These are phyloP conservation scores for Hippophae gyantsensis DNA, from an alignment of 306 rosid species.

Conservation along the genomic window DNA sequence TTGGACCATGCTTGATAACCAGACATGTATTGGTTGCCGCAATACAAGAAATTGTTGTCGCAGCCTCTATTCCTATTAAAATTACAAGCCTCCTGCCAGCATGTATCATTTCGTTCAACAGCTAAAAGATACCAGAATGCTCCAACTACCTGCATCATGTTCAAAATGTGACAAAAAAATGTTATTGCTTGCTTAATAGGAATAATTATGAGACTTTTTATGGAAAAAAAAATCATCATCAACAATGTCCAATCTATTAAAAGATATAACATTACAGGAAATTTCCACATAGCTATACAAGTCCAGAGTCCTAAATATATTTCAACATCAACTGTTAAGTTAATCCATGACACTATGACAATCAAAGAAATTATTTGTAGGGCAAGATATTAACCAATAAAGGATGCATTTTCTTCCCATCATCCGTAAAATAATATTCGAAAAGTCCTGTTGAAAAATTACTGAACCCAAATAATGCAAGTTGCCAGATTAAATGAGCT, in stretches of 20 bases:
- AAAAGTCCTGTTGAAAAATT: constrained; percentile 5
- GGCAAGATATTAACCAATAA: not conserved
- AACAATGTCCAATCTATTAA: not conserved
- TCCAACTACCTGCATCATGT: constrained; percentile 73
- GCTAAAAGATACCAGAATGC: constrained; percentile 95
- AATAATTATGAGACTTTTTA: not conserved
- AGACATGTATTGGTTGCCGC: constrained; percentile 38
- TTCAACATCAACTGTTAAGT: not conserved
- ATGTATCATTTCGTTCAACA: constrained; percentile 77
- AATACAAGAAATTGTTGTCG: constrained; percentile 51
- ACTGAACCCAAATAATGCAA: constrained; percentile 6
- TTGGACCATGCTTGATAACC: constrained; percentile 32
- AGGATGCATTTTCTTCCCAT: not conserved
- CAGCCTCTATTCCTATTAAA: constrained; percentile 1
- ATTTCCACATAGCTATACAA: too few species aligned
- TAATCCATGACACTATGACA: not conserved
- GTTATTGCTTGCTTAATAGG: not conserved
- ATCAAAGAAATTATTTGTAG: not conserved
- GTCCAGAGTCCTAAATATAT: too few species aligned
- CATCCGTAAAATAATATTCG: constrained; percentile 1
- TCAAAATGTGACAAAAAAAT: not conserved
- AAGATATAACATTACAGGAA: not conserved
- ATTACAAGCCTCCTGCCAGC: constrained; percentile 74
- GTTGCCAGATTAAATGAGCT: constrained; percentile 11
- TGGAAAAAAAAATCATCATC: not conserved